A percentile compares a stretch with the other conserved stretches of the same genome.
phyloP scores from a whole-genome alignment of 306 rosid genomes.

The Corylus avellana region DNA sequence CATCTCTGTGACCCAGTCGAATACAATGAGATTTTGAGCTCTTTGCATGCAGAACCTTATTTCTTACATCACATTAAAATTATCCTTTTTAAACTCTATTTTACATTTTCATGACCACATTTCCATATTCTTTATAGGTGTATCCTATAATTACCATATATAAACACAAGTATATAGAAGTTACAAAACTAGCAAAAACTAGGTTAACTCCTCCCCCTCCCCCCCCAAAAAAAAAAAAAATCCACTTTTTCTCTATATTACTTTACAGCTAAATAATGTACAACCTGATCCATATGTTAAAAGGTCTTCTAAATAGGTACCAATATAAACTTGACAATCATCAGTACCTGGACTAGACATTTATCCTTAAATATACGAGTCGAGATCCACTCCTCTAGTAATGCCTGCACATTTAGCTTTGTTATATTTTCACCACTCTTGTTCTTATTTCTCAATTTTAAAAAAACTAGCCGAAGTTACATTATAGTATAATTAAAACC shows the following conservation, averaged over 20 bases:
- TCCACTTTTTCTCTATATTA: neutral
- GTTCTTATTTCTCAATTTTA: neutral
- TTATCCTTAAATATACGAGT: constrained; percentile 61
- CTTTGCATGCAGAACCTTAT: too few relatives aligned
- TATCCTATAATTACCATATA: too few relatives aligned
- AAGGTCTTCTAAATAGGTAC: neutral
- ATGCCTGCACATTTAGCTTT: constrained; percentile 58
- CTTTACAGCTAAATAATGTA: neutral
- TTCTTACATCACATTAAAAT: too few relatives aligned
- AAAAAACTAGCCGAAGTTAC: neutral
- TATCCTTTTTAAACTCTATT: too few relatives aligned
- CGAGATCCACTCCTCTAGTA: constrained; percentile 88
- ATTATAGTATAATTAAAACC: neutral
- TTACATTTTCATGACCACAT: too few relatives aligned
- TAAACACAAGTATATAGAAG: too few relatives aligned
- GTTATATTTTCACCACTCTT: neutral
- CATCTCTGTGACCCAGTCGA: too few relatives aligned
- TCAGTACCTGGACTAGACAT: constrained; percentile 59
- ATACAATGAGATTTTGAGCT: too few relatives aligned
- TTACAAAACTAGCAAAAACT: too few relatives aligned
- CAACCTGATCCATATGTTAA: neutral
- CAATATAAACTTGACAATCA: constrained; percentile 3
- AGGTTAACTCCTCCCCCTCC: too few relatives aligned
- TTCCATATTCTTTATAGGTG: too few relatives aligned
- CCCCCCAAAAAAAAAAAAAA: too few relatives aligned